Conservation (phyloP, 805 yeast genomes). For the Wickerhamomyces mucosus region DNA sequence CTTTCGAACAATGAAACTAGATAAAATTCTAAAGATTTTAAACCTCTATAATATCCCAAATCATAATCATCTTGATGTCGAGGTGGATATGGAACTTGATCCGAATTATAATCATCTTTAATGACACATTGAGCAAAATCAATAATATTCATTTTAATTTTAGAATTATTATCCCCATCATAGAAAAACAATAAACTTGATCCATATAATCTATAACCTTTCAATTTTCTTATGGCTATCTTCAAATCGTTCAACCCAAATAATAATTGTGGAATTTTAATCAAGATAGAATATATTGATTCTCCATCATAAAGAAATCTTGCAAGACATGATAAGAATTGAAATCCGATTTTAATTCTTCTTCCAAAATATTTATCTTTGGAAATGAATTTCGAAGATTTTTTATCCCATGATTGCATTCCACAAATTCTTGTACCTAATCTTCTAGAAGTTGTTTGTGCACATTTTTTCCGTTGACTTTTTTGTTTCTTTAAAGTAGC, state of each 20-base stretch:
- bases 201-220: conserved; percentile 85
- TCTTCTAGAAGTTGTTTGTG: conserved; percentile 64
- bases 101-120: conserved; percentile 36
- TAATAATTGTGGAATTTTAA: conserved; percentile 60
- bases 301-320: conserved; percentile 76
- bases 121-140: conserved; percentile 94
- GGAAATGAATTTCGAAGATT: conserved; percentile 40
- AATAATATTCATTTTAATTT: conserved; percentile 57
- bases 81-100: conserved; percentile 60
- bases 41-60: conserved; percentile 77
- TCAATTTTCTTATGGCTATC: conserved; percentile 41
- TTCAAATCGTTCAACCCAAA: conserved; percentile 50
- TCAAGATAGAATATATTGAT: conserved; percentile 43
- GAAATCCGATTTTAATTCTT: conserved; percentile 54
- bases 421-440: conserved; percentile 95
- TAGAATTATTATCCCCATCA: conserved; percentile 45
- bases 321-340: conserved; percentile 66
- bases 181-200: conserved; percentile 83
- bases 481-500: conserved; percentile 61
- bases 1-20: conserved; percentile 50
- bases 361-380: conserved; percentile 94
- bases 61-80: conserved; percentile 55
- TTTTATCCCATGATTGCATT: conserved; percentile 69
- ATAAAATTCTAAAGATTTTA: conserved; percentile 61
- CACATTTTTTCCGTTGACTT: conserved; percentile 79